phyloP scores from a whole-genome alignment of 129 eudicot genomes.

The Pseudognaphalium luteoalbum region DNA sequence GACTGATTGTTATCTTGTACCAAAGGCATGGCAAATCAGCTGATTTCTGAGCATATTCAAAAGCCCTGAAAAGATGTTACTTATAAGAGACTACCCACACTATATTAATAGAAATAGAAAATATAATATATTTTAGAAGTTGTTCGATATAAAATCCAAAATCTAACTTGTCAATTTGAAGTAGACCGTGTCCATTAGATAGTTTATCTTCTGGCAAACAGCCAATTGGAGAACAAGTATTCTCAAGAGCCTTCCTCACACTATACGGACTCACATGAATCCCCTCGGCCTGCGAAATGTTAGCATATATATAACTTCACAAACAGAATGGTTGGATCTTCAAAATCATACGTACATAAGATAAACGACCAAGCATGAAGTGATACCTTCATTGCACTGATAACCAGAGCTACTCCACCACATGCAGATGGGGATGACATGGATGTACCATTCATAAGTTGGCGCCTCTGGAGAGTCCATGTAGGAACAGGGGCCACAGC shows the following conservation, averaged over 20 bases:
- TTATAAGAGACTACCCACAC: conserved; percentile 7
- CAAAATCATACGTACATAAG: not conserved
- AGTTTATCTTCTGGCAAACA: conserved; percentile 82
- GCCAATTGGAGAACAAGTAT: conserved; percentile 78
- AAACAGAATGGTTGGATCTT: not conserved
- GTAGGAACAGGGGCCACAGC: conserved; percentile 99
- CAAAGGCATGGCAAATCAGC: conserved; percentile 60
- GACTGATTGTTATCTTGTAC: conserved; percentile 74
- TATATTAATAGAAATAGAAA: not conserved
- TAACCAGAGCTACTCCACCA: conserved; percentile 91
- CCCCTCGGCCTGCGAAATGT: conserved; percentile 69
- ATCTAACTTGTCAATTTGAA: conserved; percentile 96
- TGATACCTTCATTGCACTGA: conserved; percentile 95
- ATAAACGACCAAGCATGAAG: not conserved
- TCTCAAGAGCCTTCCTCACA: conserved; percentile 92
- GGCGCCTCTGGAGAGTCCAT: conserved; percentile 97
- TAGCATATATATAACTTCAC: conserved; percentile 9
- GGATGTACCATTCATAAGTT: conserved; percentile 99
- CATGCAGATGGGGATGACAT: conserved; percentile 98
- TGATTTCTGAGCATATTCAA: conserved; percentile 72
- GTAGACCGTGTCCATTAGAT: conserved; percentile 87
- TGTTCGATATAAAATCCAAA: conserved; percentile 14
- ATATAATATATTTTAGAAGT: conserved; percentile 7
- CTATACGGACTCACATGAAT: conserved; percentile 82
- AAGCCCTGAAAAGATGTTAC: conserved; percentile 58